Evolutionary conservation across 129 eudicot species (phyloP), one percentile per base, ranked within the genome.

Genomic region (Tanacetum coccineum): DNA sequence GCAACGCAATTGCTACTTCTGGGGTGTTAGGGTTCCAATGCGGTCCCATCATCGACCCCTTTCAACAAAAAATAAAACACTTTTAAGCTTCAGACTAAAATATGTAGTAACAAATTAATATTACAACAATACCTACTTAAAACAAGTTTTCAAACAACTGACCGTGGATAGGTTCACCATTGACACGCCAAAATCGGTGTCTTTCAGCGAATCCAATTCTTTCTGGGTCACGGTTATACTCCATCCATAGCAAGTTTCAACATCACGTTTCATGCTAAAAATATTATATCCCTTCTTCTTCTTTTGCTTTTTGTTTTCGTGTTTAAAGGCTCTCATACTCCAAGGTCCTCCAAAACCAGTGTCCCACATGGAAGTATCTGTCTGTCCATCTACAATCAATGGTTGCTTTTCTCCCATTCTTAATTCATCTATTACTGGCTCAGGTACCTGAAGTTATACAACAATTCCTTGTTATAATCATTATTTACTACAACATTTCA

Each of bases 11-110:
- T 13, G 80, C 84, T 20, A 88, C 67, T 66, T 92, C 91, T 10
- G 66, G 62, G 1, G 84, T 83, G 28, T 17, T 70, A 0, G 91
- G 89, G 67, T 86, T 92, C 95, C 91, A 86, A 44, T 88, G 89
- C 0, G 98, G 96, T 28, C 83, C 96, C 98, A 92, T 84, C 87
- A 88, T 92, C 26, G 84, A 77, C 26, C 96, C 95, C 98, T 92
- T 26, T 21, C 13, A 10, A 11, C 17, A 5, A 71, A 51, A 51
- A 28, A 25, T 3, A 70, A 15, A 48, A 48, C 28, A 66, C 20
- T 40, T 44, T 44, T 59, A 20, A 50, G 6, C 50, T 9, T 66
- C 21, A 22, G 25, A 21, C 64, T 1, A n/a, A 25, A 3, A 11
- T 50, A n/a, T 12, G 48, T 9, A 50, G 32, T 14, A 36, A 36